Evolutionary conservation across 139 green algal species (phyloP), one percentile per base, ranked within the genome.

Genomic region (Haematococcus lacustris): DNA sequence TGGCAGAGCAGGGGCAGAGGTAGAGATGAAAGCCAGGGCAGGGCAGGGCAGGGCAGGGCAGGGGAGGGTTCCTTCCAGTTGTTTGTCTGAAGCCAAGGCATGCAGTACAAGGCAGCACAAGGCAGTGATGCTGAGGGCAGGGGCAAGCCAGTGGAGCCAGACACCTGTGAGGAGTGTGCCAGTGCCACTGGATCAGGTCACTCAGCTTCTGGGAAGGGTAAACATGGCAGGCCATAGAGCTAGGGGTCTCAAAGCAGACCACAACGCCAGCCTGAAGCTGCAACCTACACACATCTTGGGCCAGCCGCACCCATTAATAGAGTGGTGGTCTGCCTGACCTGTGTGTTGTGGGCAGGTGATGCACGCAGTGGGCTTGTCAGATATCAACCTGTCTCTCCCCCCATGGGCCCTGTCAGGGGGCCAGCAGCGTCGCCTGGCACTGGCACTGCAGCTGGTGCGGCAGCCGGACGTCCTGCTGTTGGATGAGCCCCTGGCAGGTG

Each of bases 361-460:
- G 9, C 9, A 53, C 43, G 43, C 43, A 17, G 43, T 53, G 43
- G 43, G 43, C 9, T 17, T 53, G 43, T 53, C 43, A 28, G 43
- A 53, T 17, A 53, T 94, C 38, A 78, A 86, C 0, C 67, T 97
- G 38, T 67, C 90, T 33, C 83, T 86, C 26, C 74, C 75, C 1
- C 84, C 92, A 30, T 59, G 57, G 41, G 70, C 81, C 32, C 82
- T 97, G 26, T 91, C 80, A 30, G 93, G 90, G 28, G 93, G 93
- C 2, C 95, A 96, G 80, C 92, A 98, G 83, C 86, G 93, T 7
- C 82, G 87, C 0, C 82, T 98, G 39, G 92, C 93, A 6, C 77
- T 98, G 59, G 93, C 93, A 13, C 83, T 94, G 62, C 93, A 97
- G 83, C 82, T 98, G 47, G 83, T 91, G 37, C 75, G 85, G 3